Base-by-base conservation (phyloP, 2,329 filamentous ascomycete genomes). In the Ophiostoma pallidulum region DNA sequence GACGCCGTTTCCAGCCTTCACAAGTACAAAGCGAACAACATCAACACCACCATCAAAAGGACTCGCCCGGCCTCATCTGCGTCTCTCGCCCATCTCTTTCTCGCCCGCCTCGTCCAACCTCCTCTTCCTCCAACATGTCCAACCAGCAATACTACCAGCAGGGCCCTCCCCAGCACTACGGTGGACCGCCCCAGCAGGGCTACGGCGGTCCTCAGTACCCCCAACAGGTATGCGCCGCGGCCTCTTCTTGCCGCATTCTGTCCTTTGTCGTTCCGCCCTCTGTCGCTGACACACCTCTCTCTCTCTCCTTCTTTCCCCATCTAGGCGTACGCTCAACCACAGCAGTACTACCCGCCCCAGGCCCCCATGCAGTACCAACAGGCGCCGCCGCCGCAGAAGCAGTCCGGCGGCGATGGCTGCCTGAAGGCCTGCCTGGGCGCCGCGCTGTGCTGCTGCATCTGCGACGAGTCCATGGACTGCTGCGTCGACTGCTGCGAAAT, bases 401-500 rank as follows among this genome's bases (percentile, higher is more conserved):
- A 58, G 48, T 56, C 58, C 24, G 57, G 60, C 33, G 62, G 64
- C 41, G 62, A 66, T 51, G 67, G 64, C 47, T 73, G 70, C 59
- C 59, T 75, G 10, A 55, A 55, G 51, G 53, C 54, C 32, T 56
- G 54, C 39, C 19, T 56, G 47, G 71, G 70, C 24, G 63, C 66
- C 13, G 54, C 72, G 33, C 73, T 71, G 58, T 74, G 70, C 57
- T 75, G 72, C 60, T 75, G 71, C 56, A 64, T 71, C 47, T 69
- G 67, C 53, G 71, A 73, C 55, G 67, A 74, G 54, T 66, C 68
- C 45, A 73, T 72, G 59, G 72, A 75, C 55, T 69, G 68, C 55
- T 73, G 70, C 53, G 62, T 63, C 41, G 69, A 72, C 33, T 73
- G 70, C 60, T 67, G 62, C 57, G 65, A 67, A 50, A 64, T 65